Evolutionary conservation across 345 rosid genomes (phyloP), one percentile per base, ranked within the genome.

Genomic region (Populus tremula): DNA sequence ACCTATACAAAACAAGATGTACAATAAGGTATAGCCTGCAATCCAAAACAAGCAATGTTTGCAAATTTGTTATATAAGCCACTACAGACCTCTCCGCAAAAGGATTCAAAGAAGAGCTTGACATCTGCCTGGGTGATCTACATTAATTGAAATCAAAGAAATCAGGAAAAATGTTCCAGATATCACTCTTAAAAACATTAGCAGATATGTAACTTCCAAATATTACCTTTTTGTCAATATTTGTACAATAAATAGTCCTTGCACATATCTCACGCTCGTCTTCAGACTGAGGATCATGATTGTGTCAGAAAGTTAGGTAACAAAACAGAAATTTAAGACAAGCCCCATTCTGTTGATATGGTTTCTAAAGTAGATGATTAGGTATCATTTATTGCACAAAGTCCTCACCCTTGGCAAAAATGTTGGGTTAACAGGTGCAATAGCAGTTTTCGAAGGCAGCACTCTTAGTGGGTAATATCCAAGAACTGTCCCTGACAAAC

Each of bases 231-330:
- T 89, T 91, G 90, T 96, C 99, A 74, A 96, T 90, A 90, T 96
- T 96, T 77, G 99, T 89, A 76, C 98, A 94, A 78, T 96, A 96
- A 75, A 96, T 88, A 81, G 99, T 96, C 84, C 99, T 94, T 39
- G 97, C 79, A 80, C 99, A 96, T 97, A 92, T 94, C 88, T 96
- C 99, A 0, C 98, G 96, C 79, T 96, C 99, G 84, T 96, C 97
- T 78, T 91, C 97, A 53, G 95, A 92, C 99, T 96, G 82, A 62
- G 87, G 69, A 71, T 74, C 80, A 77, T 38, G 36, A 65, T 43
- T 77, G 53, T 21, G 63, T 71, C 63, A 74, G 25, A 62, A 79
- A 66, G 75, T 71, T 71, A 56, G 69, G 66, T 39, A 81, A 76
- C 16, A 33, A 50, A n/a, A 67, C 45, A 54, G 2, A 76, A 65